A percentile compares a stretch with the other conserved stretches of the same genome.
Conservation (phyloP, 192 early-diverging fungal genomes). For the Kappamyces sp. region DNA sequence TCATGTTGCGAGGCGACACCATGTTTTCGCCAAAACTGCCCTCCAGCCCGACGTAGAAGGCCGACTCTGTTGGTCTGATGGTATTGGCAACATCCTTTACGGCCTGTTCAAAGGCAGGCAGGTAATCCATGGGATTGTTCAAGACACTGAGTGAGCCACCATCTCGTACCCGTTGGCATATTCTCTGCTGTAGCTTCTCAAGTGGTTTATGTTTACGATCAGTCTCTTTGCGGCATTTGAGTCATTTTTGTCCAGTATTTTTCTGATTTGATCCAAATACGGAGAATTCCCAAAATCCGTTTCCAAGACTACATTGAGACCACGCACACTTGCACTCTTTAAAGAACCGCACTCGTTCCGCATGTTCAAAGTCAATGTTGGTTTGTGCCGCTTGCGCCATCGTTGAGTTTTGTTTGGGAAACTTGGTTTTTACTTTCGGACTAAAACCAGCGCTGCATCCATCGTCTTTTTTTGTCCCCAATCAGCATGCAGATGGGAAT, state of each 20-base stretch:
- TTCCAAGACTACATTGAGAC: constrained; percentile 30
- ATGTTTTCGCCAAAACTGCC: constrained; percentile 89
- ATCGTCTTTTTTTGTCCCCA: too few species aligned
- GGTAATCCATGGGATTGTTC: constrained; percentile 69
- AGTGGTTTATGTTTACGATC: constrained; percentile 83
- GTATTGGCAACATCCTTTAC: constrained; percentile 51
- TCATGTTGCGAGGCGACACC: constrained; percentile 80
- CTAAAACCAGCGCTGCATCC: too few species aligned
- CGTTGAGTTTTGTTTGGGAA: too few species aligned
- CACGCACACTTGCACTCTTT: constrained; percentile 41
- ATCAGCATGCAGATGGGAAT: too few species aligned
- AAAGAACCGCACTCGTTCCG: constrained; percentile 46
- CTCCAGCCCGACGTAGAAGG: constrained; percentile 63
- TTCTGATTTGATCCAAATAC: constrained; percentile 48
- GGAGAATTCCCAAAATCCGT: constrained; percentile 48
- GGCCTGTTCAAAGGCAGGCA: constrained; percentile 79
- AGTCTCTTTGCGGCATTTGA: constrained; percentile 43
- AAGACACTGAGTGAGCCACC: constrained; percentile 44
- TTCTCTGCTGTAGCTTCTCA: constrained; percentile 69
- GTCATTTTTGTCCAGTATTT: constrained; percentile 36
- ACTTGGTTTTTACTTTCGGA: too few species aligned
- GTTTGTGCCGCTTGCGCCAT: not conserved
- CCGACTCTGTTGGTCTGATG: constrained; percentile 8
- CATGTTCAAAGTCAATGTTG: not conserved
- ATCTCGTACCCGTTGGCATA: constrained; percentile 65